These are phyloP conservation scores for Pythium biforme DNA, from an alignment of 352 stramenopile genomes.

Conservation along the genomic window DNA sequence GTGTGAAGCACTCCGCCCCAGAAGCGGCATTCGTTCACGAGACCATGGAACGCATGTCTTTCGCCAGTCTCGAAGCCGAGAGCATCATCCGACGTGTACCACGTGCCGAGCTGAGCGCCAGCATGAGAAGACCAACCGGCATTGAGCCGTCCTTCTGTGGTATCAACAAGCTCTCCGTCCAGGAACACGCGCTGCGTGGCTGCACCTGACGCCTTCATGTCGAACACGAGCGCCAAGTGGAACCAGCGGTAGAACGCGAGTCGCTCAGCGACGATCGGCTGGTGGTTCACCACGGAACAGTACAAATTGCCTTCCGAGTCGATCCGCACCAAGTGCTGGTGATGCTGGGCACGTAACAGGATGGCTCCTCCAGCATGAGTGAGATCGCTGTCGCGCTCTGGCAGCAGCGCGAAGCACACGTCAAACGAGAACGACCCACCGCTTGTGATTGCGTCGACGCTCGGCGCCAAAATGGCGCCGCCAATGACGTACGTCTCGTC, in stretches of 20 bases:
- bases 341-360: constrained; percentile 41
- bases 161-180: neutral
- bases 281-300: constrained; percentile 35
- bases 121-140: neutral
- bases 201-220: neutral
- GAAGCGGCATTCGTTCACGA: neutral
- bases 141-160: neutral
- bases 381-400: neutral
- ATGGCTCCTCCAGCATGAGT: constrained; percentile 17
- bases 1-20: neutral
- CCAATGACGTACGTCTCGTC: neutral
- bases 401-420: neutral
- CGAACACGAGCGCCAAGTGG: constrained; percentile 23
- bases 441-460: neutral
- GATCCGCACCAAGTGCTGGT: constrained; percentile 38
- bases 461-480: neutral
- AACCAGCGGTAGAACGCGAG: constrained; percentile 42
- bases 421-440: constrained; percentile 10
- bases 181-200: neutral
- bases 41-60: neutral
- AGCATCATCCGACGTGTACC: neutral
- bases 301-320: constrained; percentile 34
- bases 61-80: neutral
- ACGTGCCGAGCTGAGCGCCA: neutral
- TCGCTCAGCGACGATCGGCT: neutral